Evolutionary conservation across 495 filamentous ascomycete genomes (phyloP), one percentile per base, ranked within the genome.

Genomic region (Monascus purpureus): DNA sequence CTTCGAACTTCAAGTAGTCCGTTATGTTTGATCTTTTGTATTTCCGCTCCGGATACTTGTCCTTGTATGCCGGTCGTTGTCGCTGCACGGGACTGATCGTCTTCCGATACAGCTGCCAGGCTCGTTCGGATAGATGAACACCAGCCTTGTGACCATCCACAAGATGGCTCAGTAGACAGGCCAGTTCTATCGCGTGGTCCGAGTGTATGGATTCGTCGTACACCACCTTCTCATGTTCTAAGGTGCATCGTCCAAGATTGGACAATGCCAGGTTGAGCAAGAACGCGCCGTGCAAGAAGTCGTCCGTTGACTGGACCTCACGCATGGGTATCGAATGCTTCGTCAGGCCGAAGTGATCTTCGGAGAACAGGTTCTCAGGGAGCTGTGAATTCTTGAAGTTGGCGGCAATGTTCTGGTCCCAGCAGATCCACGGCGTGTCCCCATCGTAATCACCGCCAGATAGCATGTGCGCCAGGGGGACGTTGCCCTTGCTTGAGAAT

Each of bases 391-490:
- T 94, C 3, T 46, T 37, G 44, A 95, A 97, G n/a, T 60, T 67
- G 3, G 67, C 43, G 0, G 92, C 84, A 9, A 95, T 72, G 1
- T 57, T 57, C 2, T 65, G 63, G 36, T 95, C 86, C 87, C 85
- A 95, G 51, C 86, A 94, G 11, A 93, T 61, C 86, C 85, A 90
- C 0, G 75, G 81, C 25, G 67, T 77, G 41, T 97, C 90, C 0
- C 90, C 90, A 37, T 95, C 88, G 49, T 95, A 95, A 53, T 97
- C 90, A 6, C 90, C 90, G 9, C 88, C 90, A 3, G 84, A 90
- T 0, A 95, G 63, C 50, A 83, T 82, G 19, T 75, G 70, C 0
- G 86, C 90, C 1, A 93, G 66, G 0, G 84, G 71, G 13, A 65
- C 65, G 8, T 68, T 31, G 0, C 90, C 87, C 41, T 69, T 70